Base-by-base conservation (phyloP, 192 early-diverging fungal genomes). In the Coemansia sp. region DNA sequence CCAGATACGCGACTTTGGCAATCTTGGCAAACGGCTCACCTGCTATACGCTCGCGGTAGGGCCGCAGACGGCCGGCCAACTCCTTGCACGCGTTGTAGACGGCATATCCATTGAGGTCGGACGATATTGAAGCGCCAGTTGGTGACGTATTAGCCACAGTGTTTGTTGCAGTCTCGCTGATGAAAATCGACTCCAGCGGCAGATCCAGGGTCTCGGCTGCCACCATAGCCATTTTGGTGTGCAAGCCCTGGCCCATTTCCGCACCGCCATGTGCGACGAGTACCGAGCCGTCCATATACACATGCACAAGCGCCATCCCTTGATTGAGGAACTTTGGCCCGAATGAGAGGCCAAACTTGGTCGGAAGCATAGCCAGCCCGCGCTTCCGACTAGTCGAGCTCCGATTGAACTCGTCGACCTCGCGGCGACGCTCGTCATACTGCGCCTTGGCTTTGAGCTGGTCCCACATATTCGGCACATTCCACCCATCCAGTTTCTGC, bases 161-260 rank as follows among this genome's bases (percentile, higher is more conserved):
- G 69, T 88, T 86, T 42, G 94, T 94, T 27, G 89, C 84, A 1
- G 94, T 94, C 75, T 92, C 86, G 70, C 83, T 86, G 41, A 90
- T 79, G 65, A 90, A 89, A 14, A 94, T 83, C 29, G 80, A 65
- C 17, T 83, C 77, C 22, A 93, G 73, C 8, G 93, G 89, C 53
- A 96, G 70, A 17, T 82, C 73, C 37, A 96, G 86, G 4, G 87
- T 88, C 66, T 94, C 88, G 17, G 93, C 91, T 19, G 91, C 90
- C 42, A 96, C 79, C 82, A 91, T 89, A 25, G 91, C 80, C 89
- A 94, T 91, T 81, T 96, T 96, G 14, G 93, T 96, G 65, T 94
- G 91, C 62, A 96, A 70, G 10, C 94, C 94, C 74, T 96, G 94
- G 40, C 94, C 94, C 92, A 96, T 94, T 67, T 96, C 93, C n/a